Evolutionary conservation across 192 early-diverging fungal species (phyloP).

Genomic region (Allomyces macrogynus): DNA sequence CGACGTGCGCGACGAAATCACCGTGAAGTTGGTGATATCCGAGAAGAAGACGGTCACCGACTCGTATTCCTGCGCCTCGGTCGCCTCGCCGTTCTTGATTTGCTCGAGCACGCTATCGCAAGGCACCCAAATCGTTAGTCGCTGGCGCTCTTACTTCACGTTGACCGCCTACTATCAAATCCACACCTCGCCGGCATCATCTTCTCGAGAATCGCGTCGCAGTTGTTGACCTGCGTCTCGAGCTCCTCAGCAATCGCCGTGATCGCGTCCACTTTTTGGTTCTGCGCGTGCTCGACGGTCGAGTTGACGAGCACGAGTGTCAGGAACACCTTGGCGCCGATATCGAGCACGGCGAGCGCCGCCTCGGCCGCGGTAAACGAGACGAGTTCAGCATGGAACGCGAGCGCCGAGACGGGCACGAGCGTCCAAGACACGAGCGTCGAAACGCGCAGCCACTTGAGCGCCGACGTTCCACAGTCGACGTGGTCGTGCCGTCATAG

Average conservation of each 20-base stretch:
- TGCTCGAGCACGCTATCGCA: constrained; percentile 8
- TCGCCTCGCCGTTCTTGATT: constrained; percentile 15
- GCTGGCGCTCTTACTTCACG: too few species aligned
- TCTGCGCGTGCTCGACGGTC: constrained; percentile 18
- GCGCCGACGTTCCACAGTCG: constrained; percentile 8
- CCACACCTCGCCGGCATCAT: constrained; percentile 10
- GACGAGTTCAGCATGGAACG: constrained; percentile 3
- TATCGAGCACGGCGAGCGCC: constrained; percentile 10
- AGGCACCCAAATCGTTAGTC: too few species aligned
- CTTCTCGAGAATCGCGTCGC: constrained; percentile 11
- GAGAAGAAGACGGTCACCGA: constrained; percentile 21
- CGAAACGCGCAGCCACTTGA: constrained; percentile 4
- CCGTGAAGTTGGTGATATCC: constrained; percentile 21
- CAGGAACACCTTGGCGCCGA: constrained; percentile 15
- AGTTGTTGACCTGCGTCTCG: constrained; percentile 12
- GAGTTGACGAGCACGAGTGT: constrained; percentile 21
- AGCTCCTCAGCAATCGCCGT: constrained; percentile 10
- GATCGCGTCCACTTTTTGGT: constrained; percentile 9
- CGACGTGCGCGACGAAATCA: constrained; percentile 12
- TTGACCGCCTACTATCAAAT: too few species aligned
- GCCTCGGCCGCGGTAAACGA: constrained; percentile 10
- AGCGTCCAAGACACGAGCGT: constrained; percentile 7
- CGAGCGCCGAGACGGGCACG: constrained; percentile 8
- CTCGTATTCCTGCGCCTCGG: constrained; percentile 15
- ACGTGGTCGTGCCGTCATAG: constrained; percentile 9